These are phyloP conservation scores for Ascochyta pisi DNA, from an alignment of 2,329 filamentous ascomycete genomes.

Conservation along the genomic window DNA sequence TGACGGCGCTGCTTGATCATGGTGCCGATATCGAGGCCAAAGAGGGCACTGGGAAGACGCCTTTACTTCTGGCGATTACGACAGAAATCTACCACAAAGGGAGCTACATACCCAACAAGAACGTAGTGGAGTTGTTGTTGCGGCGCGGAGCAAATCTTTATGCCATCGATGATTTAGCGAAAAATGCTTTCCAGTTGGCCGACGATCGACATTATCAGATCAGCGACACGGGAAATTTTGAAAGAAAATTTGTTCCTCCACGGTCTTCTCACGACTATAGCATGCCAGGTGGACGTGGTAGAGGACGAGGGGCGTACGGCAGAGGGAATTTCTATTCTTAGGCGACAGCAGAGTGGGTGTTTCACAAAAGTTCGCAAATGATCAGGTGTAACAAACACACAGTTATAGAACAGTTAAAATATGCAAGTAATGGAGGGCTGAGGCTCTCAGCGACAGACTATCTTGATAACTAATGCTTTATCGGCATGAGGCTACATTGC, in stretches of 20 bases:
- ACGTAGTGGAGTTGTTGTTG: constrained; percentile 4
- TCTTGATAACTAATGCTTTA: too few species aligned
- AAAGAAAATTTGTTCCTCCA: background rate
- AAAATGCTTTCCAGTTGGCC: constrained; percentile 8
- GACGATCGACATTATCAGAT: constrained; percentile 2
- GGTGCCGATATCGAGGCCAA: too few species aligned
- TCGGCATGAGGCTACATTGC: too few species aligned
- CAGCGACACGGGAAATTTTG: constrained; percentile 2
- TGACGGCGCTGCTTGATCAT: background rate
- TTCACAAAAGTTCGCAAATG: background rate
- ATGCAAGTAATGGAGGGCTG: too few species aligned
- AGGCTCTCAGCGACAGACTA: too few species aligned
- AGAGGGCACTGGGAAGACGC: background rate
- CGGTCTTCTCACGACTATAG: background rate
- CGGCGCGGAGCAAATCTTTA: constrained; percentile 5
- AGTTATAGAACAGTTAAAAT: too few species aligned
- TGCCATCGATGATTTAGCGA: constrained; percentile 1
- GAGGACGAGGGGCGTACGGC: constrained; percentile 3
- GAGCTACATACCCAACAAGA: background rate
- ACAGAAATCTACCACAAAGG: background rate
- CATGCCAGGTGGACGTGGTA: constrained; percentile 1
- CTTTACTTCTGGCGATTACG: constrained; percentile 8
- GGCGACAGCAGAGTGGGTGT: background rate
- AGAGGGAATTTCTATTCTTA: background rate
- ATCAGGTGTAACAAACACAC: background rate